Base-by-base conservation (phyloP, 2,329 filamentous ascomycete genomes). In the Scleromitrula shiraiana region DNA sequence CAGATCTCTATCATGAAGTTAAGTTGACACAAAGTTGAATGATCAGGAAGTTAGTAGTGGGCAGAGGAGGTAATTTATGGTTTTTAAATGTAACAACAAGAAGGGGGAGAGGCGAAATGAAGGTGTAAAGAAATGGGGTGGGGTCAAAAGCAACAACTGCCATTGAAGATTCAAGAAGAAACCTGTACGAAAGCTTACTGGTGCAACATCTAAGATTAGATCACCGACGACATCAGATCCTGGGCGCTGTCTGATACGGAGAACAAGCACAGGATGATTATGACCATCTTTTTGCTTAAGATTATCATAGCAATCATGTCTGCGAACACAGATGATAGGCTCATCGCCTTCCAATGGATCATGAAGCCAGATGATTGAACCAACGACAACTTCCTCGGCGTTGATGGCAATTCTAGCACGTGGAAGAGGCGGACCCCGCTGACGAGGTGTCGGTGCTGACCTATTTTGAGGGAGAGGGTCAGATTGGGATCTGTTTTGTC, bases 321-420 rank as follows among this genome's bases (percentile, higher is more conserved):
- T 14, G 7, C 46, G 50, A 27, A 30, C 40, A 15, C 54, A 56
- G 10, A 17, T 2, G 3, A 56, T 50, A 1, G 32, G 32, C 5
- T 26, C 36, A 15, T 40, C 27, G 7, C 24, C 24, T 1, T 9
- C 22, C 5, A 22, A n/a, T 32, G 24, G 20, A 4, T 33, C 8
- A 0, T 53, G 47, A 1, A 56, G 17, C 54, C 54, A 56, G 2
- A 56, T 41, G 27, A 55, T 53, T 19, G 41, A 50, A 6, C 54
- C 54, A 2, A 46, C 44, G 22, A 45, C 7, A 5, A 45, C 12
- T 19, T 45, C 23, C 6, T 38, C 23, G 9, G 42, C 17, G 7
- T 5, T 4, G 8, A 30, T 9, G 10, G 29, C 4, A 9, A 4
- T 12, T 30, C 29, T 30, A 3, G 4, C 29, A 30, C 29, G n/a